Evolutionary conservation across 1,139 yeast genomes (phyloP), one percentile per base, ranked within the genome.

Genomic region (Groenewaldozyma sp.): DNA sequence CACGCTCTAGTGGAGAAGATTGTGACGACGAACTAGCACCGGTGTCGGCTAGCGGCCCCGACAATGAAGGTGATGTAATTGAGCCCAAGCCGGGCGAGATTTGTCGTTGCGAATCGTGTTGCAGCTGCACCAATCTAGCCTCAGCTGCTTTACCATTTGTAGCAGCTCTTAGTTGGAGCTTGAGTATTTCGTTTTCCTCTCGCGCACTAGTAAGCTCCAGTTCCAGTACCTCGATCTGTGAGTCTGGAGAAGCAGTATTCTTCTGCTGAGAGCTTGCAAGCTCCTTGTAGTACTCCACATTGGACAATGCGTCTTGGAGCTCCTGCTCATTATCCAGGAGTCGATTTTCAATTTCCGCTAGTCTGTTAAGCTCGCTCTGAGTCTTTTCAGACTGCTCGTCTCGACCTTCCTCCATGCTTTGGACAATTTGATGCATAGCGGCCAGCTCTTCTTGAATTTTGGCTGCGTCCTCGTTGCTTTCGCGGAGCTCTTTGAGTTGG

Each of bases 331-430:
- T 54, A 35, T 58, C 62, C 18, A 52, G 48, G 10, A 60, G 47
- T 32, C 49, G 40, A 38, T 60, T 60, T 34, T 62, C 62, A 18
- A 57, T 47, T 33, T 58, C 63, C 1, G 61, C 62, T 32, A 56
- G 45, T 35, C 47, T 39, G 2, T 48, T 41, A 28, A 56, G 45
- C 41, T 51, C 54, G 11, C 52, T 50, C 22, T 45, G 43, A 13
- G 58, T 53, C 13, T 53, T 51, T 35, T 41, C 40, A 36, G 49
- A 51, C 6, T 48, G 45, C 13, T 42, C 36, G 26, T 51, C 44
- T 17, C 53, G 47, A 1, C 50, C 56, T 14, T 42, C 38, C 21
- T 55, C 58, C 35, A 56, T 42, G n/a, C 43, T 44, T 13, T 48
- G 40, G 11, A 55, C 51, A 44, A 47, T 45, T 20, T 44, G 45